Base-by-base conservation (phyloP, 2,329 filamentous ascomycete species). In the Hirsutella minnesotensis region DNA sequence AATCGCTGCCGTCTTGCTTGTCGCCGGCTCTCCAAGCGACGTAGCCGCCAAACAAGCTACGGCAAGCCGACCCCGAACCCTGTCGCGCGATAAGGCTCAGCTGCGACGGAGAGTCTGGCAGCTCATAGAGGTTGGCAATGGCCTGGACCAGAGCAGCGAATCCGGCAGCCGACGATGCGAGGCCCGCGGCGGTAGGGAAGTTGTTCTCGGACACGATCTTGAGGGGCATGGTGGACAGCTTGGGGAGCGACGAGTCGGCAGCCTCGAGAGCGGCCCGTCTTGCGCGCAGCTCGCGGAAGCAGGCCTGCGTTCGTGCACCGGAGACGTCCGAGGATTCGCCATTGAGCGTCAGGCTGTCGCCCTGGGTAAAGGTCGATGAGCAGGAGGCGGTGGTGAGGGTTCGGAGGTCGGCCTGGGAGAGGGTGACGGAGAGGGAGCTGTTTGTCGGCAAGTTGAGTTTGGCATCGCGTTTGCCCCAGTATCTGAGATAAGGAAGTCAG, bases 401-500 rank as follows among this genome's bases (percentile, higher is more conserved):
- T 60, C 89, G 87, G 49, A 98, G 80, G 59, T 95, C 90, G 62
- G 78, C 74, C 68, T 98, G 92, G 40, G 88, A 92, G 56, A 98
- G 84, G 44, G 92, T 98, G 45, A 98, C 90, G 49, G 87, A 95
- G 58, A 98, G 81, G 51, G 92, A 98, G 51, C 87, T 94, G 72
- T 98, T 98, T 60, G 92, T 96, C 30, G 92, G 92, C 44, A 96
- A 83, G 67, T 98, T 98, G 56, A 96, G 79, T 61, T 85, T 86
- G 41, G 86, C 67, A 65, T 96, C 89, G 49, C 92, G 86, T 70
- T 98, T 98, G 55, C 94, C 92, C 92, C 94, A 98, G 77, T 98
- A 75, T 49, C 72, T 56, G 19, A n/a, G 27, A n/a, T 3, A 12
- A 10, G 16, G 9, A 20, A 9, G 18, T 38, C 21, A 38, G 41